Percentiles rank a stretch among this genome's conserved stretches.
Evolutionary conservation across 1,284 basidiomycete species (phyloP).

Genomic region (Ceratobasidium sp.): DNA sequence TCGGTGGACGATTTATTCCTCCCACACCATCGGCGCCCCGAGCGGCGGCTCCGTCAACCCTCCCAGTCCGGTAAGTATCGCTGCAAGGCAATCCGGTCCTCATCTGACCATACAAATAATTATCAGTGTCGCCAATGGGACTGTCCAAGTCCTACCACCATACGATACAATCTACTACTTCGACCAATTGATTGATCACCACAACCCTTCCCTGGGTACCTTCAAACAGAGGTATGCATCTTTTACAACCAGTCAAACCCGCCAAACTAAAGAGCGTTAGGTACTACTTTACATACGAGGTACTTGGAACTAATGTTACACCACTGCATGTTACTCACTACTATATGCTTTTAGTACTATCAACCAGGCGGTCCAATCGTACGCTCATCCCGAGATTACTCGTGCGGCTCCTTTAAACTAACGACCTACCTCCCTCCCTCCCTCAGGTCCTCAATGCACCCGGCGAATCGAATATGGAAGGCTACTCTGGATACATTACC

Average conservation of each 20-base stretch:
- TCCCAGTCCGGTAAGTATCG: conserved; percentile 18
- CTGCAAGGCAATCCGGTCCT: neutral
- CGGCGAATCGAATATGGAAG: conserved; percentile 33
- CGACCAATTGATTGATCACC: conserved; percentile 75
- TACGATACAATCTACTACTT: conserved; percentile 64
- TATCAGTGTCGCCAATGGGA: conserved; percentile 9
- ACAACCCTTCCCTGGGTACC: conserved; percentile 70
- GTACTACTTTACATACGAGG: conserved; percentile 48
- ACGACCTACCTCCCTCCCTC: neutral
- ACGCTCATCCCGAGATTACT: conserved; percentile 53
- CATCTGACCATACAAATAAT: neutral
- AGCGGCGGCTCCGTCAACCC: conserved; percentile 19
- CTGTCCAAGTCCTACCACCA: conserved; percentile 38
- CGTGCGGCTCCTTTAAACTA: neutral
- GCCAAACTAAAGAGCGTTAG: conserved; percentile 67
- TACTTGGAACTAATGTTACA: conserved; percentile 12
- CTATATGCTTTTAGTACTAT: conserved; percentile 36
- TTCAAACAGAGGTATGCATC: conserved; percentile 68
- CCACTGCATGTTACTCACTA: conserved; percentile 1
- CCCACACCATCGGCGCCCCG: conserved; percentile 14
- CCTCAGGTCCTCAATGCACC: conserved; percentile 18
- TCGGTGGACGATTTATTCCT: conserved; percentile 13
- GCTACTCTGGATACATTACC: conserved; percentile 39
- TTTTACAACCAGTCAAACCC: conserved; percentile 51
- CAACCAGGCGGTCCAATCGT: conserved; percentile 69